Base-by-base conservation (phyloP, 306 rosid species). In the Crotalaria pallida region DNA sequence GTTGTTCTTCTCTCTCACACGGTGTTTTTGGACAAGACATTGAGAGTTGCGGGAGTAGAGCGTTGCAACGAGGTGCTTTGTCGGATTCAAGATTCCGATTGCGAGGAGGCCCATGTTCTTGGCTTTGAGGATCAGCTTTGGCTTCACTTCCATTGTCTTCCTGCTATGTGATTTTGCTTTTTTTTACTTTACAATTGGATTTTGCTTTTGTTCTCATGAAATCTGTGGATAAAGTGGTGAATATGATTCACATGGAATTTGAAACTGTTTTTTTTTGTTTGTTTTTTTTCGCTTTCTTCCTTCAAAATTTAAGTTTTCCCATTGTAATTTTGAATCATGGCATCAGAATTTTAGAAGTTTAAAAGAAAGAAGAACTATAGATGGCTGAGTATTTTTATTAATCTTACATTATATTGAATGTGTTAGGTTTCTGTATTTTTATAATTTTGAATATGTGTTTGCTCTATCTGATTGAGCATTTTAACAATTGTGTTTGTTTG, bases 81-180 rank as follows among this genome's bases (percentile, higher is more conserved):
- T 5, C 90, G 97, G 63, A 85, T 91, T 47, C 97, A 80, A 45
- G 96, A 91, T 0, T 83, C 70, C 19, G 75, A 91, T 83, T 86
- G 61, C 38, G 88, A 82, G 31, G 96, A 87, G 64, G 96, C 96
- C 0, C 56, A 73, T 73, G 88, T 84, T 58, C 96, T 88, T n/a
- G 97, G 92, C 59, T 95, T 95, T 82, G 97, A 95, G 56, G 91
- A 89, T 75, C 91, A 86, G 73, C 91, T 91, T 0, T 95, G 97
- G 96, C 92, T 91, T 59, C 99, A 95, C 77, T 95, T 95, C 85
- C 87, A 87, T 75, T 97, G 99, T 51, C 89, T 95, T 23, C 96
- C 99, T 64, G 87, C 97, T 62, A 79, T 96, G 99, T 95, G 66
- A 58, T 38, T 76, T 65, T 45, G 34, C 77, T 79, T 72, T 43